Evolutionary conservation across 2,329 filamentous ascomycete species (phyloP), one percentile per base, ranked within the genome.

Genomic region (Fusarium pseudograminearum): DNA sequence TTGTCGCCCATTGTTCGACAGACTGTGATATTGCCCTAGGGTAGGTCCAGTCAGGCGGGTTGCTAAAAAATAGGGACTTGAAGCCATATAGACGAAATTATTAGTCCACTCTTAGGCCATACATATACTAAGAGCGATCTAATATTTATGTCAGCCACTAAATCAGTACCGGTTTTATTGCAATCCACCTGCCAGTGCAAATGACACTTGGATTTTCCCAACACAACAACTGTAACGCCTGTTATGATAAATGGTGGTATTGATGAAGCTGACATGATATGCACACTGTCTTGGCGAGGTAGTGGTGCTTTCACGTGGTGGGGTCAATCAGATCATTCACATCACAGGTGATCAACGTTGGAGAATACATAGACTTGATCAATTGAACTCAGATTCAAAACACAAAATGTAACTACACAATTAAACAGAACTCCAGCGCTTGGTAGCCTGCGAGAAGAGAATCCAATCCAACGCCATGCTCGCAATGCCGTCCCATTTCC

Each of bases 391-490:
- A 50, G 45, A 36, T 46, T 48, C 18, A 51, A 67, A 41, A 40
- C 46, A 55, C 46, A 54, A 57, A 59, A 61, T 30, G 41, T 15
- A 61, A 56, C 34, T 30, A 69, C 52, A 65, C 59, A 64, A 60
- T 61, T 59, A 56, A 73, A 73, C 68, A 75, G 71, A 65, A 73
- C 70, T 64, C 73, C 73, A 75, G 73, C 73, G 67, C 73, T 74
- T 75, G 73, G 73, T 73, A 71, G 72, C 66, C 73, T 74, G 70
- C 70, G 57, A 71, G 48, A 71, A 65, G 59, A 65, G 55, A 68
- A 66, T 38, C 47, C 58, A 58, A 45, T 45, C 42, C 31, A 51
- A 65, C 62, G 61, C 71, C 57, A 36, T 50, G 58, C 57, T 60
- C 34, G 30, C 69, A 53, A 20, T 44, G 16, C 42, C 57, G 11